Base-by-base conservation (phyloP, 495 filamentous ascomycete species). In the Podospora pseudocomata region DNA sequence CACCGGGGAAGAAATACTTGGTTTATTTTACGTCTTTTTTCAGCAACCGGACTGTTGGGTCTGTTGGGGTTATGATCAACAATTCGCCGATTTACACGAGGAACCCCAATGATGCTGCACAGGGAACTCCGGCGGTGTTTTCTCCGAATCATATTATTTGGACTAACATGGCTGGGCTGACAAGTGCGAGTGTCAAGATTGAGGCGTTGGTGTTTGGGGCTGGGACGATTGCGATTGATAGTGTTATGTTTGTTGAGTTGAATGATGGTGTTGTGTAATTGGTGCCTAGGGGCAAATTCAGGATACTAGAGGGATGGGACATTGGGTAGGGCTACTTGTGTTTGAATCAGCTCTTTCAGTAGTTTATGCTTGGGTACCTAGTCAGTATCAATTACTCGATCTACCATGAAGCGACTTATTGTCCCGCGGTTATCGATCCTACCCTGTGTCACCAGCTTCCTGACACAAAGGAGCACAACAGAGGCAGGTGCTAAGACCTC, bases 41-140 rank as follows among this genome's bases (percentile, higher is more conserved):
- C 18, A 49, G 55, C 30, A 27, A 57, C 20, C 16, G 60, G 1
- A 49, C 34, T 1, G 55, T 60, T 4, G 69, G 69, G 0, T 68
- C 65, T 23, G 49, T 71, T 0, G 69, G 66, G 6, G 20, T 71
- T 4, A 65, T 65, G 66, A 44, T 68, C 1, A 71, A 71, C 28
- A 34, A 55, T 18, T 5, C 15, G 1, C 59, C 68, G n/a, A 34
- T 70, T 7, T 70, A 63, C 7, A 71, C 62, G 26, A 20, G 56
- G 19, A 23, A 59, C 18, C 56, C 56, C 6, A 59, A 59, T 20
- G 56, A 59, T 20, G 13, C 26, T 9, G 19, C 56, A 1, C 56
- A 59, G 39, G 39, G 5, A 9, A 18, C n/a, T 3, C 19, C 19
- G 18, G 3, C 19, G 5, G 13, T 4, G 3, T 59, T 59, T 59